These are phyloP conservation scores for Candolleomyces eurysporus DNA, from an alignment of 768 basidiomycete genomes.

Conservation along the genomic window DNA sequence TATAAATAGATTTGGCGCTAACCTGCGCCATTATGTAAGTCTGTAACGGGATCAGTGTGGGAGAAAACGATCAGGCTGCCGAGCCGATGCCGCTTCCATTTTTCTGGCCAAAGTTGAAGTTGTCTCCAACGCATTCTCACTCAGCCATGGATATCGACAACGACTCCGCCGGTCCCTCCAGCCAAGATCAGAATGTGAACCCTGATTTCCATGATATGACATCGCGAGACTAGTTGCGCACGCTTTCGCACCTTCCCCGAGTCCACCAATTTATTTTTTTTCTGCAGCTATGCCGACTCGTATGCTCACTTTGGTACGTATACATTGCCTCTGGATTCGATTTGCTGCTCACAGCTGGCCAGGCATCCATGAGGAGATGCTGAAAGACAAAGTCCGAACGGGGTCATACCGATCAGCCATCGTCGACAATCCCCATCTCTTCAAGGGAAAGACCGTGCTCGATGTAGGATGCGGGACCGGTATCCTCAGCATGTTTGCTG, in stretches of 20 bases:
- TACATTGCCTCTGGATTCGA: background rate
- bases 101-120: background rate
- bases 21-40: too few species aligned
- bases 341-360: conserved; percentile 1
- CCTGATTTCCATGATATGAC: conserved; percentile 54
- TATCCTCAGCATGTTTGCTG: conserved; percentile 97
- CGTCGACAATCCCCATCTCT: conserved; percentile 90
- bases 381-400: conserved; percentile 95
- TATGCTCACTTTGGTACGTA: conserved; percentile 89
- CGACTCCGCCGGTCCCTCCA: conserved; percentile 29
- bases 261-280: conserved; percentile 36
- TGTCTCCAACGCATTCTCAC: background rate
- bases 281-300: conserved; percentile 85
- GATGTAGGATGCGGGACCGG: conserved; percentile 99
- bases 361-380: conserved; percentile 99
- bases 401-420: conserved; percentile 94
- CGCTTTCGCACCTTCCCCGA: conserved; percentile 26
- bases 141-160: conserved; percentile 6
- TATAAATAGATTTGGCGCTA: too few species aligned
- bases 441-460: conserved; percentile 94
- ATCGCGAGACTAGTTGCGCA: conserved; percentile 79
- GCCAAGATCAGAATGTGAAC: conserved; percentile 15
- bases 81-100: background rate
- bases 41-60: background rate
- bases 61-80: background rate